Conservation (phyloP, 2,329 filamentous ascomycete genomes). For the Dactylellina parvicollis region DNA sequence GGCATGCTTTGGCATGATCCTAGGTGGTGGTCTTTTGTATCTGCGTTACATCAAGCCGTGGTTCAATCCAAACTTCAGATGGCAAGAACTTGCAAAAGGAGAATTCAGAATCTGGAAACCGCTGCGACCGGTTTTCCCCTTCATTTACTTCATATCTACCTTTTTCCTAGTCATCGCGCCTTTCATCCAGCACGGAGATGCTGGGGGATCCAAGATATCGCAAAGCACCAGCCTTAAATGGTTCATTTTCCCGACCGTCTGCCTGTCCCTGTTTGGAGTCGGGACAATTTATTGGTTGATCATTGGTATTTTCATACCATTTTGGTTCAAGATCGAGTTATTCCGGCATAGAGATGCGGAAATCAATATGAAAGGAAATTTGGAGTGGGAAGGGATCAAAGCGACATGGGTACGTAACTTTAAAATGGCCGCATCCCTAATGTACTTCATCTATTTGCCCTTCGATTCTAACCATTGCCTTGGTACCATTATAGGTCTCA, state of each 20-base stretch:
- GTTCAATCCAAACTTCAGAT: constrained; percentile 24
- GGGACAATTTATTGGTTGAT: constrained; percentile 55
- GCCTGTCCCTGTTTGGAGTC: constrained; percentile 42
- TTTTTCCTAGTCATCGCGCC: constrained; percentile 46
- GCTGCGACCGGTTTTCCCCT: constrained; percentile 32
- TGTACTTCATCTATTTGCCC: too few relatives aligned
- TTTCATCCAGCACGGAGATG: constrained; percentile 18
- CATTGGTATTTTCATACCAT: constrained; percentile 27
- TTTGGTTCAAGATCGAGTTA: background rate
- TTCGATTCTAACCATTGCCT: too few relatives aligned
- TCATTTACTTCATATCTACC: constrained; percentile 53
- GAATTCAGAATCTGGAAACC: constrained; percentile 7
- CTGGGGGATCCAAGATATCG: constrained; percentile 38
- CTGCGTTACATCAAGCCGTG: constrained; percentile 52
- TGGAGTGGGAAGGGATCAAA: constrained; percentile 31
- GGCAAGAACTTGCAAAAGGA: background rate
- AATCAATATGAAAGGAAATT: constrained; percentile 18
- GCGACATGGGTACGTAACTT: constrained; percentile 13
- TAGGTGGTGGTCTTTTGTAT: constrained; percentile 60
- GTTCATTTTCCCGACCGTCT: constrained; percentile 51
- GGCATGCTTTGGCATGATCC: constrained; percentile 59
- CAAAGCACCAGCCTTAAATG: constrained; percentile 18
- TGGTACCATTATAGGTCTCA: too few relatives aligned
- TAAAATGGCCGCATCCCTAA: too few relatives aligned
- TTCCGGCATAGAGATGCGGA: constrained; percentile 20